A percentile compares a stretch with the other conserved stretches of the same genome.
phyloP scores from a whole-genome alignment of 345 rosid species.

The Heritiera fomes region DNA sequence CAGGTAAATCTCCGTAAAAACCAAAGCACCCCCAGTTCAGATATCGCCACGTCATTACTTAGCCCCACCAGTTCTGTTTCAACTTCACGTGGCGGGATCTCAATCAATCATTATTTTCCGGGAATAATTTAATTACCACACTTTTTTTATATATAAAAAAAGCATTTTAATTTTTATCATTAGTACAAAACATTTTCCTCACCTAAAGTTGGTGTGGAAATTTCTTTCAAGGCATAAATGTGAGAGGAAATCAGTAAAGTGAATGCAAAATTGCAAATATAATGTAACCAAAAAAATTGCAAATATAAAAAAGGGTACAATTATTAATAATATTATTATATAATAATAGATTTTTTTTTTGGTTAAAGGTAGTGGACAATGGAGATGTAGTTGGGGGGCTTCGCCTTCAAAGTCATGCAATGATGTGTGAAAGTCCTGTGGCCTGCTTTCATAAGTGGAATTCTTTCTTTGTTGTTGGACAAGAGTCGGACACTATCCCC shows the following conservation, averaged over 20 bases:
- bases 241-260: neutral
- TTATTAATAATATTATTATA: no score
- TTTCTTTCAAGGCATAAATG: neutral
- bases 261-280: neutral
- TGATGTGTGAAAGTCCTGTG: neutral
- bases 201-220: neutral
- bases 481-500: constrained; percentile 16
- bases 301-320: neutral
- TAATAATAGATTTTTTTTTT: no score
- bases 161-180: no score
- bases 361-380: neutral
- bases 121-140: no score
- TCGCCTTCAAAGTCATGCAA: neutral
- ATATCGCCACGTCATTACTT: constrained; percentile 23
- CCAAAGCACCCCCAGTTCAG: neutral
- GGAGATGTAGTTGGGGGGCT: no score
- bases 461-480: constrained; percentile 5
- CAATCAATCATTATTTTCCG: neutral
- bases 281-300: neutral
- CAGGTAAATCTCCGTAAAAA: neutral
- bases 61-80: neutral
- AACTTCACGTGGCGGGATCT: neutral
- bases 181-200: neutral
- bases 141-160: no score
- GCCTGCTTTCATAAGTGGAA: constrained; percentile 21